Evolutionary conservation across 805 yeast species (phyloP).

Genomic region (Candida vartiovaarae): DNA sequence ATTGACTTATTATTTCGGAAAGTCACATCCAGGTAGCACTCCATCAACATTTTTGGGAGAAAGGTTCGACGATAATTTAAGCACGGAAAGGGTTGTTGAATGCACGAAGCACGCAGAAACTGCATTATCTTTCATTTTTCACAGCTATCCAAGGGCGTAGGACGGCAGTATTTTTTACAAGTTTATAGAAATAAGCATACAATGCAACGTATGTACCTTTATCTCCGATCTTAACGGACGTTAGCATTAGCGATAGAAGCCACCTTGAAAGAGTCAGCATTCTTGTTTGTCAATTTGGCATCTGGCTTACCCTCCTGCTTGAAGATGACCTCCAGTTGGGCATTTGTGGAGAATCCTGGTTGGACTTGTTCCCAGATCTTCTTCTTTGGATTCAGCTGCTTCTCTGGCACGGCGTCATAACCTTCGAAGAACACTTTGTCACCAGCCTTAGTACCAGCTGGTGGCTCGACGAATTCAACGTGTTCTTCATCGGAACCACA

Average conservation of each 20-base stretch:
- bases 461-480: constrained; percentile 94
- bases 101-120: no score
- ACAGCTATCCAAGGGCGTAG: no score
- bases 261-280: constrained; percentile 73
- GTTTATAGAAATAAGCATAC: no score
- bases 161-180: no score
- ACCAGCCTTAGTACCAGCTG: constrained; percentile 88
- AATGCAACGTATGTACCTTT: no score
- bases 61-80: no score
- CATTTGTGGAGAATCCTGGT: constrained; percentile 83
- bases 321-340: constrained; percentile 68
- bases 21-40: no score
- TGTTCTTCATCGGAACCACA: constrained; percentile 77
- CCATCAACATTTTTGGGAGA: no score
- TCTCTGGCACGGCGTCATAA: constrained; percentile 81
- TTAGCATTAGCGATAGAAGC: constrained; percentile 65
- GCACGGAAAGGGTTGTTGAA: no score
- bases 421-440: constrained; percentile 95
- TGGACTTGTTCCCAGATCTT: constrained; percentile 95
- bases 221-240: constrained; percentile 47
- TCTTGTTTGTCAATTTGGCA: constrained; percentile 66
- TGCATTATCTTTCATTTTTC: no score
- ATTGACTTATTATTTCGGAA: no score
- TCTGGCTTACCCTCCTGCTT: constrained; percentile 67
- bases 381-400: constrained; percentile 94